A percentile compares a stretch with the other conserved stretches of the same genome.
Evolutionary conservation across 495 filamentous ascomycete genomes (phyloP).

Genomic region (Lasiosphaeria ovina): DNA sequence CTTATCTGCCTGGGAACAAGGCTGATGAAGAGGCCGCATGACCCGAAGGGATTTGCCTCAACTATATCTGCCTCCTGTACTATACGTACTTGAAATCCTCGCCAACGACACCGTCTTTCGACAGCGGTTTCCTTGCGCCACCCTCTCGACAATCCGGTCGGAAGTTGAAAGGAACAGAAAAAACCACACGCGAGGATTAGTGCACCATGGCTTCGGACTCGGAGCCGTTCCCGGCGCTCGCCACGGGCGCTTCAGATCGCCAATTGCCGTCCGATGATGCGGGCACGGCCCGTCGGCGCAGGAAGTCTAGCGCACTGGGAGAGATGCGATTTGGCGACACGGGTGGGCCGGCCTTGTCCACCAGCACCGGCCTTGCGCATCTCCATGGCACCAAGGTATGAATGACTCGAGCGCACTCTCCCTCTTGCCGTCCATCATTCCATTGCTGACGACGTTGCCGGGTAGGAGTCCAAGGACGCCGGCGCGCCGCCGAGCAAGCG

Average conservation of each 20-base stretch:
- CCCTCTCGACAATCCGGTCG: too few species aligned
- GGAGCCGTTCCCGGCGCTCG: constrained; percentile 49
- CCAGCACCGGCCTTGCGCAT: constrained; percentile 42
- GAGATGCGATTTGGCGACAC: constrained; percentile 49
- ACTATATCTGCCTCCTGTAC: too few species aligned
- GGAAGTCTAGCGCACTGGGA: constrained; percentile 49
- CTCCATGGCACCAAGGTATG: constrained; percentile 20
- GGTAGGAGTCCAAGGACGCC: constrained; percentile 22
- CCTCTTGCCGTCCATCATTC: too few species aligned
- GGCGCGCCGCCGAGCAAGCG: constrained; percentile 38
- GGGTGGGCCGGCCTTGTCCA: constrained; percentile 44
- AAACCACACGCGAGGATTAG: neutral
- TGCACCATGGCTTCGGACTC: constrained; percentile 19
- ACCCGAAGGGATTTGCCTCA: too few species aligned
- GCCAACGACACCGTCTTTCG: too few species aligned
- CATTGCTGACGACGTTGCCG: too few species aligned
- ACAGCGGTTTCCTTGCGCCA: too few species aligned
- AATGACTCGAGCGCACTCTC: neutral
- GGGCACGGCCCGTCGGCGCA: constrained; percentile 39
- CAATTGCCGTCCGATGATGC: constrained; percentile 28
- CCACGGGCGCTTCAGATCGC: constrained; percentile 37
- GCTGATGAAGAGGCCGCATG: too few species aligned
- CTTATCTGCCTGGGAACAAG: too few species aligned
- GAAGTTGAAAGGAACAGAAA: neutral
- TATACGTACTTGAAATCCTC: too few species aligned